phyloP scores from a whole-genome alignment of 805 yeast species.

The Candida wancherniae region DNA sequence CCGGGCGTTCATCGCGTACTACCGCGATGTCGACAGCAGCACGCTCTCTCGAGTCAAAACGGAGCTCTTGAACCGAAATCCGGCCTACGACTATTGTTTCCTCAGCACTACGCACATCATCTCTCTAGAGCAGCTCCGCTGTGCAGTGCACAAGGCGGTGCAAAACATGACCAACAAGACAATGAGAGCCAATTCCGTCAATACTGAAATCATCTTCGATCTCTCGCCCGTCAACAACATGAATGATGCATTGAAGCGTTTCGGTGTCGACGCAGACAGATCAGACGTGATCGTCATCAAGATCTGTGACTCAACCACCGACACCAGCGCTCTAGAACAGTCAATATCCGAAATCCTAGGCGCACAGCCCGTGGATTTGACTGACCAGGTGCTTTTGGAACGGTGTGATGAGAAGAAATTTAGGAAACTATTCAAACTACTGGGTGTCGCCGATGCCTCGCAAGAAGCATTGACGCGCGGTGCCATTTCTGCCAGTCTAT shows the following conservation, averaged over 20 bases:
- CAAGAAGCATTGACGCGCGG: conserved; percentile 11
- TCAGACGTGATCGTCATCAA: conserved; percentile 48
- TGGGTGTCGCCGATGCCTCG: conserved; percentile 16
- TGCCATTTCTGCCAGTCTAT: conserved; percentile 14
- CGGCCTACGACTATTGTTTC: conserved; percentile 56
- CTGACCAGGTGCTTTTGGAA: conserved; percentile 21
- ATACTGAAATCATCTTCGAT: conserved; percentile 67
- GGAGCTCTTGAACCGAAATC: conserved; percentile 42
- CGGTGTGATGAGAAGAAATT: conserved; percentile 25
- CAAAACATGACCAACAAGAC: conserved; percentile 44
- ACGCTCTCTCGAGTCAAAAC: conserved; percentile 38
- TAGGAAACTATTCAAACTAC: conserved; percentile 35
- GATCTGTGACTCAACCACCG: conserved; percentile 25
- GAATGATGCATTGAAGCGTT: conserved; percentile 62
- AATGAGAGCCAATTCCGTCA: conserved; percentile 59
- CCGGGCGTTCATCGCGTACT: conserved; percentile 39
- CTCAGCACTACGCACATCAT: conserved; percentile 55
- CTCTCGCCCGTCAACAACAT: conserved; percentile 69
- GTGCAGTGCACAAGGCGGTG: conserved; percentile 58
- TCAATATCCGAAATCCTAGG: conserved; percentile 22
- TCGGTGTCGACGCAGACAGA: conserved; percentile 58
- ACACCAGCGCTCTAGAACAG: conserved; percentile 21
- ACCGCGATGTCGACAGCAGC: conserved; percentile 39
- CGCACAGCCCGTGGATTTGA: conserved; percentile 11
- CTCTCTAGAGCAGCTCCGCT: conserved; percentile 56